Conservation (phyloP, 225 moss, liverwort and hornwort genomes). For the Ulota crispa region DNA sequence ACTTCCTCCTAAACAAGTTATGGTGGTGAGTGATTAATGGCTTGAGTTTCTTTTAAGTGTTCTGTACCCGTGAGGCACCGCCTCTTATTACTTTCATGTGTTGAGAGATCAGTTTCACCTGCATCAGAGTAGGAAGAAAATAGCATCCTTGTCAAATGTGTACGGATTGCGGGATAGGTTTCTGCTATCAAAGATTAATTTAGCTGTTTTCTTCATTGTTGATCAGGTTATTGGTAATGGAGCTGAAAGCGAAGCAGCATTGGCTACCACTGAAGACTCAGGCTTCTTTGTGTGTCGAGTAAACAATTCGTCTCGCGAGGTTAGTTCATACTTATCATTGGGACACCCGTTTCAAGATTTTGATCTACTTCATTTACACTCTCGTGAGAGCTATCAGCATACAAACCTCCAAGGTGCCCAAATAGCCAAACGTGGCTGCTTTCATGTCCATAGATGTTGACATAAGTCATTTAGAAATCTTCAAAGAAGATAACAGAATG, state of each 20-base stretch:
- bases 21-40: conserved; percentile 64
- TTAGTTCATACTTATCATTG: conserved; percentile 18
- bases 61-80: background rate
- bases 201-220: conserved; percentile 2
- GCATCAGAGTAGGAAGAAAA: background rate
- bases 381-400: background rate
- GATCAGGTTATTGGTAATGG: conserved; percentile 69
- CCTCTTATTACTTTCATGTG: background rate
- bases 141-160: background rate
- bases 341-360: conserved; percentile 14
- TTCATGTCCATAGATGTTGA: too few species aligned
- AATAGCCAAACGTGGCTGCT: too few species aligned
- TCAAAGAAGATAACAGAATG: too few species aligned
- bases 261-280: conserved; percentile 44
- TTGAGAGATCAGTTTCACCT: background rate
- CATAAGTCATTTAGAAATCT: too few species aligned
- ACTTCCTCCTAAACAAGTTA: conserved; percentile 66
- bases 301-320: conserved; percentile 40
- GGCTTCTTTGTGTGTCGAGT: conserved; percentile 75
- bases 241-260: conserved; percentile 48
- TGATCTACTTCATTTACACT: background rate
- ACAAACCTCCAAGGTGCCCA: background rate
- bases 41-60: conserved; percentile 18
- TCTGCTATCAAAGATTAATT: conserved; percentile 13
- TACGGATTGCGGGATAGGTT: background rate